A percentile compares a stretch with the other conserved stretches of the same genome.
These are phyloP conservation scores for Begonia loranthoides DNA, from an alignment of 306 rosid genomes.

Conservation along the genomic window DNA sequence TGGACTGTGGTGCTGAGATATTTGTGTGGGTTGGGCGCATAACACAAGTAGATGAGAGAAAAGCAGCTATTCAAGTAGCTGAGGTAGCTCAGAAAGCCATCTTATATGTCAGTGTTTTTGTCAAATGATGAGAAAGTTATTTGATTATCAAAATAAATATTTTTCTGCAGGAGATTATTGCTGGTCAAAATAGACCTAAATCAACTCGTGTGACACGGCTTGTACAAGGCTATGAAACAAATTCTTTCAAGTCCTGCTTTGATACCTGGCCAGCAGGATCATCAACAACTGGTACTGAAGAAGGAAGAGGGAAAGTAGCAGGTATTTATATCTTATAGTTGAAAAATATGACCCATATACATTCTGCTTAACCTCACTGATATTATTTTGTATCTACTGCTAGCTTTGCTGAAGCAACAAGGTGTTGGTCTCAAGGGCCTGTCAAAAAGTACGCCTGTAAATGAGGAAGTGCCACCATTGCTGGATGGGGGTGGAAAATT, in stretches of 20 bases:
- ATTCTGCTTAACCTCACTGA: neutral
- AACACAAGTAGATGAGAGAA: conserved; percentile 76
- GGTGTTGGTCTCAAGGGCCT: conserved; percentile 95
- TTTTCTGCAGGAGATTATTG: conserved; percentile 49
- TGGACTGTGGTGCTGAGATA: conserved; percentile 81
- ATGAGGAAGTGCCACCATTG: conserved; percentile 76
- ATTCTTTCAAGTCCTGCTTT: conserved; percentile 72
- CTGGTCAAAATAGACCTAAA: conserved; percentile 31
- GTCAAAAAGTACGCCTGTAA: conserved; percentile 63
- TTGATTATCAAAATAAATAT: conserved; percentile 10
- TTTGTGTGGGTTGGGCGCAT: conserved; percentile 87
- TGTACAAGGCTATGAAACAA: conserved; percentile 90
- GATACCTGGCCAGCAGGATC: conserved; percentile 70
- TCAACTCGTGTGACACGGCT: conserved; percentile 58
- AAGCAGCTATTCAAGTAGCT: conserved; percentile 59
- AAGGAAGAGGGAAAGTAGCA: conserved; percentile 98
- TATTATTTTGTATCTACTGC: conserved; percentile 9
- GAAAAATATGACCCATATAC: neutral
- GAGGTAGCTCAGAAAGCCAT: conserved; percentile 46
- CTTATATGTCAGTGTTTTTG: neutral
- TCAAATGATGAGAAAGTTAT: conserved; percentile 7
- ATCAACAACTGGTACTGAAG: conserved; percentile 52
- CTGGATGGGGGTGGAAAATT: conserved; percentile 94
- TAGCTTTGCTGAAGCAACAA: conserved; percentile 93
- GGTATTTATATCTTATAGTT: conserved; percentile 18